Evolutionary conservation across 805 yeast genomes (phyloP).

Genomic region (Candida golubevii): DNA sequence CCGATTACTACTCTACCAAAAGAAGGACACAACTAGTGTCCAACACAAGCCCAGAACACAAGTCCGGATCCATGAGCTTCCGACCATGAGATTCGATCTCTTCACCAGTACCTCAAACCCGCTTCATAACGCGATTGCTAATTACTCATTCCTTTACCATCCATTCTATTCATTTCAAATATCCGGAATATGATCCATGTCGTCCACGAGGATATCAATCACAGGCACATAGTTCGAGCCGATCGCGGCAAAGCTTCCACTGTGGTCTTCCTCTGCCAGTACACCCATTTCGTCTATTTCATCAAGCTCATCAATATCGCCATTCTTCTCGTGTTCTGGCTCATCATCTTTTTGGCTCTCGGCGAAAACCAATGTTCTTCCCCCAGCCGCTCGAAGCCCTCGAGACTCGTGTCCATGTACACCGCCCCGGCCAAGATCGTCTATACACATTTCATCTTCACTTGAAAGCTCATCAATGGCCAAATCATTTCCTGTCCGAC

Average conservation of each 20-base stretch:
- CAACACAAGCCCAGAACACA: no score
- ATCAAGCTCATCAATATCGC: not conserved
- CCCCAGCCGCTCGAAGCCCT: not conserved
- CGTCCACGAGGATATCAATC: constrained; percentile 37
- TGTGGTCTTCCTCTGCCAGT: not conserved
- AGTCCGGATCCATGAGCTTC: no score
- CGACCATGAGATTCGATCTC: no score
- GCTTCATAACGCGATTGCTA: no score
- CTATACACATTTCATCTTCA: constrained; percentile 9
- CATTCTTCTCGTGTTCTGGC: not conserved
- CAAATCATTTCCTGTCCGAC: constrained; percentile 3
- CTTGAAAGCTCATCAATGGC: constrained; percentile 13
- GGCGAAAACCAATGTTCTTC: not conserved
- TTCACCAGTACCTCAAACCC: no score
- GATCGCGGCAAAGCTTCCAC: constrained; percentile 1
- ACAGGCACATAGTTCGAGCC: constrained; percentile 33
- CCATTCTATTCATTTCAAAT: not conserved
- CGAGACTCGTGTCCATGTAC: not conserved
- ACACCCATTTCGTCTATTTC: not conserved
- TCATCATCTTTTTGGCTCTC: not conserved
- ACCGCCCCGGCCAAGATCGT: not conserved
- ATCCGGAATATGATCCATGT: constrained; percentile 22
- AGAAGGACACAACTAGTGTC: no score
- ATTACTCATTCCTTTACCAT: no score
- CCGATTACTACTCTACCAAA: no score